Base-by-base conservation (phyloP, 2,329 filamentous ascomycete species). In the Fusarium buharicum region DNA sequence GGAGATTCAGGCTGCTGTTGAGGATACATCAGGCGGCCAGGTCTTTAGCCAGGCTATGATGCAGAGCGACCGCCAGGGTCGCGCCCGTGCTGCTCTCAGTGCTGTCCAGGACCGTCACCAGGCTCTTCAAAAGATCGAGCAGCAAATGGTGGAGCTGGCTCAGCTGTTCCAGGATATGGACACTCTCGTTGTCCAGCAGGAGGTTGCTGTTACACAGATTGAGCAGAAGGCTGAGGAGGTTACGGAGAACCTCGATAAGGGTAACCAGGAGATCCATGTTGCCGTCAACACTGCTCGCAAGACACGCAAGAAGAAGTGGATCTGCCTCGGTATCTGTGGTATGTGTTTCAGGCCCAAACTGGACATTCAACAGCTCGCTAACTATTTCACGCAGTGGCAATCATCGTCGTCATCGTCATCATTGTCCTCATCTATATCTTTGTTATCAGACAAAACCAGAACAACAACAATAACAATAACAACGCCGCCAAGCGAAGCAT, bases 221-320 rank as follows among this genome's bases (percentile, higher is more conserved):
- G 92, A 97, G 78, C 85, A 90, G 71, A 92, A 94, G 79, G 92
- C 87, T 33, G 91, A 96, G 77, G 90, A 96, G 72, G 90, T 95
- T 34, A 87, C 91, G 44, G 87, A 90, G 55, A 91, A 98, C 76
- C 85, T 97, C 43, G 86, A 90, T 71, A 90, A 95, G 75, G 94
- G 90, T 64, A 97, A 95, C 73, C 84, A 87, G 62, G 87, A 97
- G 76, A 90, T 98, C 57, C 87, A 84, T 34, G 85, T 85, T n/a
- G 93, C 93, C 12, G 90, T 97, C 62, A 83, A 84, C 59, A 96
- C 91, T 68, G 94, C 94, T 9, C 84, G 90, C 74, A 86, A 87
- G 69, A 91, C 90, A 46, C 85, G 91, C 68, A 91, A 88, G 81
- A 96, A 96, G 92, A 97, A 97, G 90, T 97, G 93, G 93, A 93